phyloP scores from a whole-genome alignment of 2,329 filamentous ascomycete species.

The Fusarium sp. region DNA sequence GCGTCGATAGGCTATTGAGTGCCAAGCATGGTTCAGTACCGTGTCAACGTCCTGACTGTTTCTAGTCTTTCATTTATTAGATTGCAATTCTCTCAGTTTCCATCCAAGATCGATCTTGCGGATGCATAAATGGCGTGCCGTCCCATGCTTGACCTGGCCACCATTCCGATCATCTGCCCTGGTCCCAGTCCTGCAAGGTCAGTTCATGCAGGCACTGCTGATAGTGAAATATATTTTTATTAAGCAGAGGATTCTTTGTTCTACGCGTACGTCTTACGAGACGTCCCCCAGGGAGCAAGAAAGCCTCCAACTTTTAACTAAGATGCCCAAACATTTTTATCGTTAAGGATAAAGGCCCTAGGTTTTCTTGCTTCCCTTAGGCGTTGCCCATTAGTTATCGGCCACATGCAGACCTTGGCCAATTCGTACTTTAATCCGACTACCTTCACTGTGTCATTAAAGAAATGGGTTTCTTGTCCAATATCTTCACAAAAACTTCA shows the following conservation, averaged over 20 bases:
- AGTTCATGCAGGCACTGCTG: conserved; percentile 38
- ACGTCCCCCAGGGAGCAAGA: not conserved
- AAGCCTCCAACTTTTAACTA: not conserved
- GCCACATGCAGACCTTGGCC: not conserved
- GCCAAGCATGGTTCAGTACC: not conserved
- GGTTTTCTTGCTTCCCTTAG: not conserved
- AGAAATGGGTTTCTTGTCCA: not conserved
- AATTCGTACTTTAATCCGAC: not conserved
- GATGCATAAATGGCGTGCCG: conserved; percentile 38
- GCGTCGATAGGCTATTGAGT: not conserved
- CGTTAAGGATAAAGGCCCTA: not conserved
- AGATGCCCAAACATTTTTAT: not conserved
- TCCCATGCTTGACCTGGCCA: conserved; percentile 31
- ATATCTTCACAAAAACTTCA: conserved; percentile 6
- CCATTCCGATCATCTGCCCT: conserved; percentile 32
- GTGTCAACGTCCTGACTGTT: not conserved
- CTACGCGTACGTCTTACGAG: not conserved
- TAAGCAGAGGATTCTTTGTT: not conserved
- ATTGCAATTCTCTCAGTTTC: not conserved
- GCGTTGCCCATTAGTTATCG: not conserved
- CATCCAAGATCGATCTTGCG: conserved; percentile 11
- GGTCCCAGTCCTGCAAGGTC: conserved; percentile 30
- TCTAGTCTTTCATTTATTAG: not conserved
- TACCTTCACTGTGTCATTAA: not conserved
- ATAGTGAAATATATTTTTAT: not conserved